Base-by-base conservation (phyloP, 805 yeast species). In the Hanseniaspora mollemarum region DNA sequence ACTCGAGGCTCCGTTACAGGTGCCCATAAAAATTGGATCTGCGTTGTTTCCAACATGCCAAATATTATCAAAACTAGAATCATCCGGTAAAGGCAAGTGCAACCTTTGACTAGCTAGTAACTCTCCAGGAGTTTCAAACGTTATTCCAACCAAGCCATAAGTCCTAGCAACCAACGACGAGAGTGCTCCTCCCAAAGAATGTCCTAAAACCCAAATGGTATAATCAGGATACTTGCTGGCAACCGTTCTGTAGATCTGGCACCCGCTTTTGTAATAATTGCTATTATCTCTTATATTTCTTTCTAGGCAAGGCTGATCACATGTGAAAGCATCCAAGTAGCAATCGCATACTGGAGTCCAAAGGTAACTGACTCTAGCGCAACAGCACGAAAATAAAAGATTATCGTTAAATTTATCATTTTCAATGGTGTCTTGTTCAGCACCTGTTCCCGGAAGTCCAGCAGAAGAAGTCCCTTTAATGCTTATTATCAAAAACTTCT, bases 41-140 rank as follows among this genome's bases (percentile, higher is more conserved):
- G 96, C 97, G 1, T 92, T 92, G 63, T 92, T 90, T 2, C 98
- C 98, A 61, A 92, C 69, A 62, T 92, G 96, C 94, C 94, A 92
- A 9, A 92, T 76, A 56, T 85, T 81, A 59, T 88, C 96, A 66
- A 77, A 76, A 7, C 70, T 66, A 0, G 95, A 88, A 13, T 85
- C 62, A 1, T 95, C 95, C 0, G 98, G 98, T 1, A 97, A 94
- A 0, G 98, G 98, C 45, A 92, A 71, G 66, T 88, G 96, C 42
- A 92, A 70, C 57, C 98, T 73, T 58, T 73, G 73, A 0, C 92
- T 76, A 1, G 98, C 92, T 52, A 92, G 67, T 61, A 77, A 66
- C 58, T 92, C 98, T 3, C 95, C 96, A 0, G 96, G 96, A 0
- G 96, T 86, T 66, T 90, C 94, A 63, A 83, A 87, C 1, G 94